These are phyloP conservation scores for Suhomyces maxii DNA, from an alignment of 1,139 yeast species.

Conservation along the genomic window DNA sequence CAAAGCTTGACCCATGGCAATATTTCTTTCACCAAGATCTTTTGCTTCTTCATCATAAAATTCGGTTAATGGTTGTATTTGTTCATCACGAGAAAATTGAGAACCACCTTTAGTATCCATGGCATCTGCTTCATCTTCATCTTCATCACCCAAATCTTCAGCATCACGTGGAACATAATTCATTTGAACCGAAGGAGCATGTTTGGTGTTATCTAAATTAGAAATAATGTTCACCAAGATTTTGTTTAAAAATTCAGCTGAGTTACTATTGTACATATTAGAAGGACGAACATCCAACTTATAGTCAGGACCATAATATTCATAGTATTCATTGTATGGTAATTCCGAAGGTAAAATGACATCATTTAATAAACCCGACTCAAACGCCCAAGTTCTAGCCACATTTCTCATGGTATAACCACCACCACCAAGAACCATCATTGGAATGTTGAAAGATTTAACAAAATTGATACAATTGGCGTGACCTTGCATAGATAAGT, in stretches of 20 bases:
- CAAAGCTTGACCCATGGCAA: constrained; percentile 13
- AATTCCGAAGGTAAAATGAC: constrained; percentile 76
- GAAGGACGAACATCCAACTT: constrained; percentile 90
- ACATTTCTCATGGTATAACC: constrained; percentile 98
- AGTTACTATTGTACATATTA: constrained; percentile 94
- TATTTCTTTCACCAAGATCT: constrained; percentile 43
- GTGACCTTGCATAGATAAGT: constrained; percentile 88
- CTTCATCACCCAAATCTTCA: constrained; percentile 81
- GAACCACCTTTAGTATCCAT: constrained; percentile 92
- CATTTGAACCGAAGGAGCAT: constrained; percentile 95
- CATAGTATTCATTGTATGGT: constrained; percentile 95
- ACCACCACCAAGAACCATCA: constrained; percentile 95
- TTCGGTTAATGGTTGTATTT: constrained; percentile 64
- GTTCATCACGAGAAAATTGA: constrained; percentile 75
- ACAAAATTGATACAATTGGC: constrained; percentile 93
- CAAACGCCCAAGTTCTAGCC: constrained; percentile 94
- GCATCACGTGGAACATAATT: constrained; percentile 85
- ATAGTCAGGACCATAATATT: constrained; percentile 96
- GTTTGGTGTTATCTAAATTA: constrained; percentile 83
- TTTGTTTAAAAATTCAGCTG: constrained; percentile 88
- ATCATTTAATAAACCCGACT: constrained; percentile 84
- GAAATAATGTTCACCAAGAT: constrained; percentile 74
- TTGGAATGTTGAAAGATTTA: constrained; percentile 82
- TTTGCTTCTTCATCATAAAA: constrained; percentile 65
- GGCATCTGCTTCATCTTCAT: constrained; percentile 71